Evolutionary conservation across 805 yeast species (phyloP).

Genomic region (Candida tibetensis): DNA sequence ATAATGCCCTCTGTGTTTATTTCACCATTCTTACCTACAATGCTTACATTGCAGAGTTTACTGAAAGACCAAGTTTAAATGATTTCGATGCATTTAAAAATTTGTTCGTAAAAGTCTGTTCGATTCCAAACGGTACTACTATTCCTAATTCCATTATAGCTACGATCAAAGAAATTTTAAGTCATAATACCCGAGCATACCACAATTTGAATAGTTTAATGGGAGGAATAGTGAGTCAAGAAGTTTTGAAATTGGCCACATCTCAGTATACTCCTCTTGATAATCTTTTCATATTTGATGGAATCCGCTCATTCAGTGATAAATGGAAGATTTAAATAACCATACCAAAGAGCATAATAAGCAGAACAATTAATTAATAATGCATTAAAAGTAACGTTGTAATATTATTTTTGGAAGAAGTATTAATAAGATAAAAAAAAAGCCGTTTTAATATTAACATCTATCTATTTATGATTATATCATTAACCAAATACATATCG

Average conservation of each 20-base stretch:
- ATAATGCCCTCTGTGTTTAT: slow-evolving; percentile 33
- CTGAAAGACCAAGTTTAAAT: slow-evolving; percentile 15
- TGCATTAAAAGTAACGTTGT: neutral
- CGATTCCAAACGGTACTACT: slow-evolving; percentile 8
- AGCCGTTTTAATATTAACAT: no score
- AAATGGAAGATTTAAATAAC: slow-evolving; percentile 37
- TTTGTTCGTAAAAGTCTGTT: slow-evolving; percentile 16
- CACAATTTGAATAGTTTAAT: slow-evolving; percentile 64
- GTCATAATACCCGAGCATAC: slow-evolving; percentile 42
- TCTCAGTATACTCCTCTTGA: slow-evolving; percentile 78
- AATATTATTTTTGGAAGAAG: no score
- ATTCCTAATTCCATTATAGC: slow-evolving; percentile 16
- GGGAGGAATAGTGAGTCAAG: slow-evolving; percentile 89
- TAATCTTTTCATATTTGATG: slow-evolving; percentile 72
- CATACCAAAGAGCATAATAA: no score
- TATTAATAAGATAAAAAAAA: no score
- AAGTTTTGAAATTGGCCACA: slow-evolving; percentile 70
- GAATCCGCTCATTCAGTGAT: slow-evolving; percentile 51
- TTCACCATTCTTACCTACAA: slow-evolving; percentile 41
- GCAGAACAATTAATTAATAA: slow-evolving; percentile 1
- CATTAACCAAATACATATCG: no score
- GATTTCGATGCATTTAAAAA: slow-evolving; percentile 19
- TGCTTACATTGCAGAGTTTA: slow-evolving; percentile 15
- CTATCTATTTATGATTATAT: no score
- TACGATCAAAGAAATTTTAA: slow-evolving; percentile 32